Evolutionary conservation across 768 basidiomycete genomes (phyloP), one percentile per base, ranked within the genome.

Genomic region (Tylopilus felleus): DNA sequence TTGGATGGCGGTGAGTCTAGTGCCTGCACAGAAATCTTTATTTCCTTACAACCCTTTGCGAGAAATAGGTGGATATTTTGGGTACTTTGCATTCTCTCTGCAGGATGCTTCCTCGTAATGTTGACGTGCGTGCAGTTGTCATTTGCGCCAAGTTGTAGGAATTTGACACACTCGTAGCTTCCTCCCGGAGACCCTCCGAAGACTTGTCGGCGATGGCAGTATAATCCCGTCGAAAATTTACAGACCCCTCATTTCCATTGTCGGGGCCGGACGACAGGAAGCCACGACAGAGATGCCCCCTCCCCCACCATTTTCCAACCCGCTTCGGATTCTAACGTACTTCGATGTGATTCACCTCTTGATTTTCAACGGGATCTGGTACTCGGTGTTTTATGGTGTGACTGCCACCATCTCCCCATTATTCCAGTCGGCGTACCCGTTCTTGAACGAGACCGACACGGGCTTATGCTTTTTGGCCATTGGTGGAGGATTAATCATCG

Each of bases 381-480:
- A 79, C 44, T 64, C 77, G 4, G 73, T 85, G 7, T 82, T 83
- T 55, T 74, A 80, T 73, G 66, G 69, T 59, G 61, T 81, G 70
- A 66, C 70, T 51, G 61, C 74, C 51, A 76, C 75, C 21, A 63
- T 73, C 73, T 71, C 85, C 64, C 74, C 82, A 60, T 61, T 86
- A 62, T 72, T 78, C 78, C 70, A 74, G 56, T 51, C 65, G 8
- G 67, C 63, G 28, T 94, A 79, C 73, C 78, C 76, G 8, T 77
- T 60, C 55, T 71, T 81, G 45, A 71, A 62, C 56, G 76, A 77
- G 60, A 70, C 77, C 9, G 72, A 80, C 25, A 73, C 89, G 29
- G 92, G 92, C 3, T 70, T 94, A 5, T 92, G 88, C 66, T 94
- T 85, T 72, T 71, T 93, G 50, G 81, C 84, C 1, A 79, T 86